Percentiles rank a stretch among this genome's conserved stretches.
These are phyloP conservation scores for Candolleomyces aberdarensis DNA, from an alignment of 768 basidiomycete genomes.

Conservation along the genomic window DNA sequence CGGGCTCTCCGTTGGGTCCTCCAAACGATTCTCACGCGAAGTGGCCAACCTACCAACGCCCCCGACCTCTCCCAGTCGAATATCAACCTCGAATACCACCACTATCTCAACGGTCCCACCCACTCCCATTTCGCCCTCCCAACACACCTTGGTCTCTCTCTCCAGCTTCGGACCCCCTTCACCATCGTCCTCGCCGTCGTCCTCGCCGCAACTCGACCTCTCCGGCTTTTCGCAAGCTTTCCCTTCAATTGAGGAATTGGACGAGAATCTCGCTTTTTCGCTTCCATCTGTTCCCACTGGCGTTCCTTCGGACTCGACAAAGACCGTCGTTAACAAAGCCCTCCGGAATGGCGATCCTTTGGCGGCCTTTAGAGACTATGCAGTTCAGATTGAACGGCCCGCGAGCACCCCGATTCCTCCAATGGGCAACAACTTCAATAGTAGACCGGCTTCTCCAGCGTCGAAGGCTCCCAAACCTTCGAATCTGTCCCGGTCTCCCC, in stretches of 20 bases:
- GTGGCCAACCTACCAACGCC: slow-evolving; percentile 38
- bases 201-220: slow-evolving; percentile 32
- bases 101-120: slow-evolving; percentile 7
- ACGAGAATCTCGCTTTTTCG: slow-evolving; percentile 48
- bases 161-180: slow-evolving; percentile 75
- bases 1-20: slow-evolving; percentile 58
- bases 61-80: slow-evolving; percentile 38
- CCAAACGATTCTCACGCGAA: slow-evolving; percentile 61
- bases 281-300: slow-evolving; percentile 51
- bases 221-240: slow-evolving; percentile 65
- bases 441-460: slow-evolving; percentile 62
- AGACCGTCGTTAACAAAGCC: neutral
- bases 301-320: slow-evolving; percentile 24
- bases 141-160: slow-evolving; percentile 67
- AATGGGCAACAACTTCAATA: slow-evolving; percentile 51
- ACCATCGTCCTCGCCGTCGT: slow-evolving; percentile 64
- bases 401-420: slow-evolving; percentile 71
- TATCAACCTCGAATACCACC: slow-evolving; percentile 31
- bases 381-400: slow-evolving; percentile 50
- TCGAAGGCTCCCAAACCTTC: slow-evolving; percentile 20
- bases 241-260: slow-evolving; percentile 74
- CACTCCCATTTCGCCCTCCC: slow-evolving; percentile 30
- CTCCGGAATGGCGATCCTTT: slow-evolving; percentile 10
- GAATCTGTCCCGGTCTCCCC: slow-evolving; percentile 32
- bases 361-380: slow-evolving; percentile 34